phyloP scores from a whole-genome alignment of 2,329 filamentous ascomycete genomes.

The Colletotrichum sp. region DNA sequence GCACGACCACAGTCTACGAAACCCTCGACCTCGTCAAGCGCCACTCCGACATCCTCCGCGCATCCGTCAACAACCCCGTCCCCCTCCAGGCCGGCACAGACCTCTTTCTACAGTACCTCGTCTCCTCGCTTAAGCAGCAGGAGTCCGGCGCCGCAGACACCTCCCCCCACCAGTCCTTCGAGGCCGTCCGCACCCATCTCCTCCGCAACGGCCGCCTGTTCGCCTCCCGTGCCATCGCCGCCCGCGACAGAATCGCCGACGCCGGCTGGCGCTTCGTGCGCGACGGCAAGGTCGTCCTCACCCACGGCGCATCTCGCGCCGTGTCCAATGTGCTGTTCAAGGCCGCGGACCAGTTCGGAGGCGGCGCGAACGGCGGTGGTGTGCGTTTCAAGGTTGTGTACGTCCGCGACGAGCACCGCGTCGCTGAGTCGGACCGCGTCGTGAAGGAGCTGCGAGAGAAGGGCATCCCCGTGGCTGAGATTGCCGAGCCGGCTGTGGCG shows the following conservation, averaged over 20 bases:
- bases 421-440: conserved; percentile 70
- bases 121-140: conserved; percentile 71
- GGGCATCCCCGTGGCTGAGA: conserved; percentile 78
- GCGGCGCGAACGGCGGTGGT: conserved; percentile 57
- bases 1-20: conserved; percentile 88
- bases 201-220: conserved; percentile 87
- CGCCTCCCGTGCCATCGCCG: conserved; percentile 84
- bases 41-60: conserved; percentile 79
- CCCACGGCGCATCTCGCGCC: conserved; percentile 85
- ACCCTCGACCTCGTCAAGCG: conserved; percentile 84
- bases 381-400: conserved; percentile 86
- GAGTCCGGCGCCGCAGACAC: conserved; percentile 32
- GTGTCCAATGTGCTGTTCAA: conserved; percentile 78
- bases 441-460: conserved; percentile 73
- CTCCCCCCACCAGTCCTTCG: conserved; percentile 62
- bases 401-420: conserved; percentile 62
- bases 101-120: conserved; percentile 92
- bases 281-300: conserved; percentile 83
- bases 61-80: conserved; percentile 83
- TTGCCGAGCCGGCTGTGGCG: conserved; percentile 68
- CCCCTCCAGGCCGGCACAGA: conserved; percentile 93
- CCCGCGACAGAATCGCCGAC: conserved; percentile 80
- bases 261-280: conserved; percentile 80
- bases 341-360: conserved; percentile 67
- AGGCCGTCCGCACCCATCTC: conserved; percentile 81